Evolutionary conservation across 2,329 filamentous ascomycete species (phyloP).

Genomic region (Paecilomyces fulvus): DNA sequence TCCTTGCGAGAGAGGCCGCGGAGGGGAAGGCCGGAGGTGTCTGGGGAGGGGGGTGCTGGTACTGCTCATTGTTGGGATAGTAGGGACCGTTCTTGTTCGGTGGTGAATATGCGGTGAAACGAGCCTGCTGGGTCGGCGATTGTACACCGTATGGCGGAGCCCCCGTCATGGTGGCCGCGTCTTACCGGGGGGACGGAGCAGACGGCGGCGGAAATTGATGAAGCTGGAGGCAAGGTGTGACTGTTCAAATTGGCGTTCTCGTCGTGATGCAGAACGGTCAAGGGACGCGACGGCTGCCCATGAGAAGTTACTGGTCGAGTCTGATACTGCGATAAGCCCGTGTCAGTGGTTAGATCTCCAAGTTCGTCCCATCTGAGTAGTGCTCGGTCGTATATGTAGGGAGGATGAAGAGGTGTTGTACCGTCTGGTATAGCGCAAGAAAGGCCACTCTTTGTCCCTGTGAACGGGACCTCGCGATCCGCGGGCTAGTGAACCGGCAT

Average conservation of each 20-base stretch:
- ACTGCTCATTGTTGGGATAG: constrained; percentile 36
- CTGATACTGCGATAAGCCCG: not conserved
- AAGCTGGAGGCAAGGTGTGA: not conserved
- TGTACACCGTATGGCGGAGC: constrained; percentile 37
- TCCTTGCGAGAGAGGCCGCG: constrained; percentile 26
- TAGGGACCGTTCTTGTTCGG: constrained; percentile 33
- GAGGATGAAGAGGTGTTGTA: constrained; percentile 1
- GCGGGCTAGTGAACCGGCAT: not conserved
- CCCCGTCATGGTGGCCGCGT: constrained; percentile 34
- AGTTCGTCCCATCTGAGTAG: not conserved
- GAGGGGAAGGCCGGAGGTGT: constrained; percentile 34
- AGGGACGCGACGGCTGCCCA: not conserved
- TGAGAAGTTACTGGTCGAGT: not conserved
- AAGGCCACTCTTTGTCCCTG: constrained; percentile 9
- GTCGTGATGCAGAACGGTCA: not conserved
- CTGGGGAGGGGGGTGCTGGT: constrained; percentile 33
- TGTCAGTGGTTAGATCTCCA: not conserved
- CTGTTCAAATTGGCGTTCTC: not conserved
- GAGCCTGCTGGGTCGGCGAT: constrained; percentile 37
- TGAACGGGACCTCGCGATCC: not conserved
- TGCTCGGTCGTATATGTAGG: not conserved
- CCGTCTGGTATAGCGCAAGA: not conserved
- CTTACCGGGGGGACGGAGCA: constrained; percentile 6
- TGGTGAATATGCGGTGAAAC: constrained; percentile 35
- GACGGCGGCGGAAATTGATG: not conserved